phyloP scores from a whole-genome alignment of 2,329 filamentous ascomycete genomes.

The Polytolypa hystricis region DNA sequence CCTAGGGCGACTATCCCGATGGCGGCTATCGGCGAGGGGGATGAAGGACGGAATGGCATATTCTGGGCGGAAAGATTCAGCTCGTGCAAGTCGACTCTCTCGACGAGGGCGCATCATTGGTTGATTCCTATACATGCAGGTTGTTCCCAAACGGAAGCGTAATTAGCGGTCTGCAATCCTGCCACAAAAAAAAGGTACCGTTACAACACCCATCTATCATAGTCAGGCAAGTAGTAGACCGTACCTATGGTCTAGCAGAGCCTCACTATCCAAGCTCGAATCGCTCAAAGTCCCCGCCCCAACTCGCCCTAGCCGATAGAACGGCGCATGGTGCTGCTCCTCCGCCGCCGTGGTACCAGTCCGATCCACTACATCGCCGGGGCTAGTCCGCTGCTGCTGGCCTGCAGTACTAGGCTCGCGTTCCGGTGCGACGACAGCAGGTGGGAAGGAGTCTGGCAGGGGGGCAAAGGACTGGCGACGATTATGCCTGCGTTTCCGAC shows the following conservation, averaged over 20 bases:
- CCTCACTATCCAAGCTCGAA: constrained; percentile 82
- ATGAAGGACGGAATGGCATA: constrained; percentile 3
- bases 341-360: constrained; percentile 20
- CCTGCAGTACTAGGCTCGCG: neutral
- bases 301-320: constrained; percentile 42
- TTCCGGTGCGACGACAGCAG: constrained; percentile 1
- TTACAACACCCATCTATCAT: too few species aligned
- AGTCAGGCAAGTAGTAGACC: too few species aligned
- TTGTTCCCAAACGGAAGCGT: too few species aligned
- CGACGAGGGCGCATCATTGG: constrained; percentile 54
- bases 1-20: constrained; percentile 1
- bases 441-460: constrained; percentile 43
- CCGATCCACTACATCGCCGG: constrained; percentile 32
- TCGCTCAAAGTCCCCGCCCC: constrained; percentile 54
- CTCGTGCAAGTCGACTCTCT: constrained; percentile 34
- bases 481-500: constrained; percentile 65
- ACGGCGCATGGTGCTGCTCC: constrained; percentile 33
- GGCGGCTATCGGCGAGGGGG: constrained; percentile 1
- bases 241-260: constrained; percentile 74
- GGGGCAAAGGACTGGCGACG: constrained; percentile 72
- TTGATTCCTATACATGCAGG: constrained; percentile 41
- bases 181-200: neutral
- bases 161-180: neutral
- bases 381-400: too few species aligned
- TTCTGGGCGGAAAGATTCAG: constrained; percentile 12